Base-by-base conservation (phyloP, 345 rosid species). In the Boechera divaricarpa region DNA sequence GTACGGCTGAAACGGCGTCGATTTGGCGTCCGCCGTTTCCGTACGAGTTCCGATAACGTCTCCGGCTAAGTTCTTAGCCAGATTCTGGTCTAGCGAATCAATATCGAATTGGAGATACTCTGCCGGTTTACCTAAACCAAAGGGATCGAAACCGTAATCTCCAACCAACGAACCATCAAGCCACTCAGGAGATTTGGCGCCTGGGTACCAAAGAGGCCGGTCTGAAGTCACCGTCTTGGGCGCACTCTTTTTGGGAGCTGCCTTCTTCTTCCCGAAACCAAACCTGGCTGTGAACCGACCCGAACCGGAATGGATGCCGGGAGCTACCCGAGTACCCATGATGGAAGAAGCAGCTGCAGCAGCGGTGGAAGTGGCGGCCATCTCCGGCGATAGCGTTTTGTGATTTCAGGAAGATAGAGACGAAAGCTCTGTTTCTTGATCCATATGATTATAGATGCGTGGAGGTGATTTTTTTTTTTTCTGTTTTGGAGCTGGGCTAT, bases 1-100 rank as follows among this genome's bases (percentile, higher is more conserved):
- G 83, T 94, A 91, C 6, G 96, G 98, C 82, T 87, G 94, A 55
- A 91, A 89, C 64, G 98, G 94, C 35, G 98, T 91, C 63, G 96
- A 83, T 8, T 90, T 82, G 51, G 93, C 45, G 39, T 84, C 91
- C 0, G 81, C 47, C 3, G 66, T 6, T 44, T 91, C 97, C 1
- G 70, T 73, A 24, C 92, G 80, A 10, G 83, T 74, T 3, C 96
- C 93, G 52, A 91, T 86, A 16, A 90, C 47, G 0, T 88, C 93
- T 32, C 98, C 98, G 0, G 85, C 87, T 61, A 67, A 63, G 54
- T 94, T 94, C 90, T 90, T 94, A 8, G 97, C 91, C 77, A 94
- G 67, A 74, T 91, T 94, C 88, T 94, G 96, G 85, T 90, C 97
- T 67, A 91, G 71, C 0, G 93, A 89, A 74, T 94, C 96, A 4